phyloP scores from a whole-genome alignment of 2,329 filamentous ascomycete genomes.

The Colletotrichum spinosum region DNA sequence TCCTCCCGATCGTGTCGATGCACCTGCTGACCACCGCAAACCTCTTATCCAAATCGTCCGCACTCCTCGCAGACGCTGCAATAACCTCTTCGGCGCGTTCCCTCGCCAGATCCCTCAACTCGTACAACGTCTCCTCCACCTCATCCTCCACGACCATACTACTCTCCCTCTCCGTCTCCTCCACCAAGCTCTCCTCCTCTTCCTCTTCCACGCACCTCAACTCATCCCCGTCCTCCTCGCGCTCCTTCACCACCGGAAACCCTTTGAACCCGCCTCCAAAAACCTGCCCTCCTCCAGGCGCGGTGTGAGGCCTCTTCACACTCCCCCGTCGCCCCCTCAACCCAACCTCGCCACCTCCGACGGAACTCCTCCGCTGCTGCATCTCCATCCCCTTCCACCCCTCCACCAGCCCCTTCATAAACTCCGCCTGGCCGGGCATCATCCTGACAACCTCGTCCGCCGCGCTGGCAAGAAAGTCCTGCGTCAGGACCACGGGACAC shows the following conservation, averaged over 20 bases:
- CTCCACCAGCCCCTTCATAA: slow-evolving; percentile 34
- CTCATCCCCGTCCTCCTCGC: neutral
- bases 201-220: slow-evolving; percentile 10
- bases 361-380: slow-evolving; percentile 15
- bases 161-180: neutral
- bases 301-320: slow-evolving; percentile 26
- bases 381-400: slow-evolving; percentile 33
- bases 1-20: slow-evolving; percentile 28
- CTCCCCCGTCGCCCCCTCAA: neutral
- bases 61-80: neutral
- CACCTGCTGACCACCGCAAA: slow-evolving; percentile 26
- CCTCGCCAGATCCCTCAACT: slow-evolving; percentile 27
- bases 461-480: slow-evolving; percentile 28
- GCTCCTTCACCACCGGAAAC: slow-evolving; percentile 6
- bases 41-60: slow-evolving; percentile 3
- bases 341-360: neutral
- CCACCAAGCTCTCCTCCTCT: slow-evolving; percentile 1
- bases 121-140: slow-evolving; percentile 24
- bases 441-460: slow-evolving; percentile 33
- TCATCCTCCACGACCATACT: neutral
- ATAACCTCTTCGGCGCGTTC: slow-evolving; percentile 21
- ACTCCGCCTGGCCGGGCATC: slow-evolving; percentile 34
- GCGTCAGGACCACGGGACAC: slow-evolving; percentile 20
- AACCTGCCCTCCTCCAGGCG: slow-evolving; percentile 8
- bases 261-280: slow-evolving; percentile 18